Percentiles rank a stretch among this genome's conserved stretches.
Conservation (phyloP, 2,329 filamentous ascomycete species). For the Hypoxylon sp. region DNA sequence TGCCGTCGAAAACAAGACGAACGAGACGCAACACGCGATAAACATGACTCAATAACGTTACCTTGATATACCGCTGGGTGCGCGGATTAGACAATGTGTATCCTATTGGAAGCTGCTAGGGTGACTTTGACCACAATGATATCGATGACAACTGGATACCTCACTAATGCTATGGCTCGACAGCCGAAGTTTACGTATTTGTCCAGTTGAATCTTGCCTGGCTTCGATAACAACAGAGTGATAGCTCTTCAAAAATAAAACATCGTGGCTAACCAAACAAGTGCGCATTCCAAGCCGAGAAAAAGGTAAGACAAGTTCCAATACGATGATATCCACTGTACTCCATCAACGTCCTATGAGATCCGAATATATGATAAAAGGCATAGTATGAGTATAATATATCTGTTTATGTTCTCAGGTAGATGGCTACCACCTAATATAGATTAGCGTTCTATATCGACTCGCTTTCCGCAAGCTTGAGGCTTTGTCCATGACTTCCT, state of each 20-base stretch:
- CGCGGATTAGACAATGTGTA: too few species aligned
- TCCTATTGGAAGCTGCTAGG: too few species aligned
- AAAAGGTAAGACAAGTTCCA: not conserved
- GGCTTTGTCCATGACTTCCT: not conserved
- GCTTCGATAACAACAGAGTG: not conserved
- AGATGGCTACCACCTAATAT: not conserved
- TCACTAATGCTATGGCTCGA: not conserved
- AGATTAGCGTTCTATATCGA: not conserved
- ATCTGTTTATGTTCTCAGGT: not conserved
- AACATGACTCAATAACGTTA: too few species aligned
- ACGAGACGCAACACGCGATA: too few species aligned
- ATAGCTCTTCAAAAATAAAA: not conserved
- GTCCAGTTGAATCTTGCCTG: not conserved
- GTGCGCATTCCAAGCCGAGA: not conserved
- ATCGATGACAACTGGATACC: not conserved
- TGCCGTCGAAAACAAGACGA: too few species aligned
- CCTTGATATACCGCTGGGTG: too few species aligned
- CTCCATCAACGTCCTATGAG: not conserved
- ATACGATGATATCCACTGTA: not conserved
- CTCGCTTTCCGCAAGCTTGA: not conserved
- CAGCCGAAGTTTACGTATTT: not conserved
- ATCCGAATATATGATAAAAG: not conserved
- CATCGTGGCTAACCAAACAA: not conserved
- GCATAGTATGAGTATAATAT: constrained; percentile 2
- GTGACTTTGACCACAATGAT: too few species aligned